These are phyloP conservation scores for Taxawa tesnikishii DNA, from an alignment of 2,329 filamentous ascomycete genomes.

Conservation along the genomic window DNA sequence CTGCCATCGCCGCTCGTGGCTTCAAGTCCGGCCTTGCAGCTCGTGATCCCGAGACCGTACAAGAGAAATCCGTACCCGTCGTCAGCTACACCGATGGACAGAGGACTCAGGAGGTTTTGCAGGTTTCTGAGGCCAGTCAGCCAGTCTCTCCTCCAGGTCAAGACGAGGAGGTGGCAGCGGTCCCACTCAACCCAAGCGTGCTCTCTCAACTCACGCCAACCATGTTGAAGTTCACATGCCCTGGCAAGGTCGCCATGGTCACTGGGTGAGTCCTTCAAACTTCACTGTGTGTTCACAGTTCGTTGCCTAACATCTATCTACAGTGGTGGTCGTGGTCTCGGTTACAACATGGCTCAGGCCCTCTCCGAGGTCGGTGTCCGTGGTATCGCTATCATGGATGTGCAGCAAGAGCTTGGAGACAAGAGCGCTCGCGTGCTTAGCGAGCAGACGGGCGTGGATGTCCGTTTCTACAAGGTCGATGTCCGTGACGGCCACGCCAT, in stretches of 20 bases:
- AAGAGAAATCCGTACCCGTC: conserved; percentile 14
- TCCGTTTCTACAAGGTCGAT: conserved; percentile 68
- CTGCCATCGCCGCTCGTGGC: not conserved
- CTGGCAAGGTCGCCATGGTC: conserved; percentile 58
- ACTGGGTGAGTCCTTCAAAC: conserved; percentile 45
- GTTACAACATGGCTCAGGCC: conserved; percentile 68
- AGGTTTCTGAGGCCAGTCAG: conserved; percentile 12
- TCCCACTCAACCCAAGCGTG: conserved; percentile 23
- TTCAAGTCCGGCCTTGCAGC: conserved; percentile 1
- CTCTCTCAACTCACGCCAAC: conserved; percentile 46
- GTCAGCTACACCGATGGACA: conserved; percentile 19
- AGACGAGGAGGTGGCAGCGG: conserved; percentile 18
- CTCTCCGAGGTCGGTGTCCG: conserved; percentile 65
- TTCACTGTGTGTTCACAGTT: conserved; percentile 2
- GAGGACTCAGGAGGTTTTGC: conserved; percentile 16
- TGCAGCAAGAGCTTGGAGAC: conserved; percentile 63
- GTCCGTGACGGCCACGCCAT: conserved; percentile 61
- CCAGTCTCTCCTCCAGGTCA: conserved; percentile 20
- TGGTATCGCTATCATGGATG: conserved; percentile 63
- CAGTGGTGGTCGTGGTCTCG: conserved; percentile 63
- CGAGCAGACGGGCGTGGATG: conserved; percentile 58
- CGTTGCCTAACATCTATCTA: conserved; percentile 15
- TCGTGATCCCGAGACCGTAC: conserved; percentile 11
- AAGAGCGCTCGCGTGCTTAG: conserved; percentile 57
- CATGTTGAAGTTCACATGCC: conserved; percentile 56